Evolutionary conservation across 202 grass and related monocot species (phyloP).

Genomic region (Elaeis oleifera): DNA sequence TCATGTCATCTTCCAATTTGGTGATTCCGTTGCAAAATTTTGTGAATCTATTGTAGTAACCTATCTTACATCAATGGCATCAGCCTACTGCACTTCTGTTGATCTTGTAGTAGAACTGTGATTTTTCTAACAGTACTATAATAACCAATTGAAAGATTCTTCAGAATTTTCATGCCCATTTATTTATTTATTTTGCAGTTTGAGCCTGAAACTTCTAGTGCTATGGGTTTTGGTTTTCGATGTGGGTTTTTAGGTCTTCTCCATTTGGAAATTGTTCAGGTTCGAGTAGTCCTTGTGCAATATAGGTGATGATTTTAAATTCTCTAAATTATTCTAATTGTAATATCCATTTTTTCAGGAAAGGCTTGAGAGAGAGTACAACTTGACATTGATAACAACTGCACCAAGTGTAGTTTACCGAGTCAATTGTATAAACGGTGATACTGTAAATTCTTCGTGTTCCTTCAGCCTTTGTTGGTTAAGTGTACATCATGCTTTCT

Average conservation of each 20-base stretch:
- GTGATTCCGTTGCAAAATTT: too few species aligned
- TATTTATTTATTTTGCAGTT: conserved; percentile 46
- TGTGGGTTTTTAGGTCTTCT: conserved; percentile 95
- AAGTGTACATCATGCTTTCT: too few species aligned
- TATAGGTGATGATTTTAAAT: background rate
- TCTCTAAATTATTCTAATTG: conserved; percentile 1
- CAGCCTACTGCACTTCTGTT: too few species aligned
- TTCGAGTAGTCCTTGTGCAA: conserved; percentile 9
- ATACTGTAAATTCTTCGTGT: conserved; percentile 54
- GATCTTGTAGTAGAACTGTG: too few species aligned
- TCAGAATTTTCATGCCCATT: conserved; percentile 10
- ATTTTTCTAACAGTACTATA: background rate
- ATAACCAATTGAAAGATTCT: conserved; percentile 10
- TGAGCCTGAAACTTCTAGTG: conserved; percentile 89
- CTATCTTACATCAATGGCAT: too few species aligned
- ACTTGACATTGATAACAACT: conserved; percentile 93
- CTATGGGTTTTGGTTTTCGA: conserved; percentile 97
- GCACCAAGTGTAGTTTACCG: conserved; percentile 94
- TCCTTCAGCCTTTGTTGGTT: conserved; percentile 12
- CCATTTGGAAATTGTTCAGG: conserved; percentile 99
- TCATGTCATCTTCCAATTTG: too few species aligned
- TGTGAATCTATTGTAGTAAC: too few species aligned
- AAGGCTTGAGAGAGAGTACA: conserved; percentile 99
- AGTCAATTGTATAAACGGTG: conserved; percentile 64
- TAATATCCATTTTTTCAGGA: conserved; percentile 52